Evolutionary conservation across 2,329 filamentous ascomycete genomes (phyloP).

Genomic region (Dendrostoma leiphaemia): DNA sequence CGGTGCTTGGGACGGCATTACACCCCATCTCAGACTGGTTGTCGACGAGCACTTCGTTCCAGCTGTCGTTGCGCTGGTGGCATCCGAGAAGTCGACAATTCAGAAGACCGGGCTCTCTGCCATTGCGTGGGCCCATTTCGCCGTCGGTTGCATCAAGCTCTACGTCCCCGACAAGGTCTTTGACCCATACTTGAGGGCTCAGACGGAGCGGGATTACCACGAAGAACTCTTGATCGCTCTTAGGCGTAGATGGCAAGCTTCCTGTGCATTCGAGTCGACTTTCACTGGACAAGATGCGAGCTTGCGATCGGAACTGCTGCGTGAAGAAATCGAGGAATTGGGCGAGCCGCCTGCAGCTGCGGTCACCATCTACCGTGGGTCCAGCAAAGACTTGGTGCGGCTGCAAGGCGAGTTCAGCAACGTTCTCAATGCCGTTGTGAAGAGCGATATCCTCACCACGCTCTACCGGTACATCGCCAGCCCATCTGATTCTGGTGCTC

Average conservation of each 20-base stretch:
- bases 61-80: conserved; percentile 43
- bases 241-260: conserved; percentile 52
- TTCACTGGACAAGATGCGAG: conserved; percentile 70
- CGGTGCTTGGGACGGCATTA: neutral
- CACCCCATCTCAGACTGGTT: conserved; percentile 36
- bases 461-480: conserved; percentile 32
- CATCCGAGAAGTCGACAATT: conserved; percentile 29
- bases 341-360: conserved; percentile 66
- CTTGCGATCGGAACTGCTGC: conserved; percentile 61
- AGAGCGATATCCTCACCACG: conserved; percentile 40
- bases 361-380: conserved; percentile 68
- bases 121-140: conserved; percentile 73
- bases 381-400: conserved; percentile 62
- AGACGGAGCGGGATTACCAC: conserved; percentile 62
- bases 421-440: conserved; percentile 63
- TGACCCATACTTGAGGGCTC: conserved; percentile 70
- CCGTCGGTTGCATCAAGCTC: conserved; percentile 69
- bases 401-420: conserved; percentile 84
- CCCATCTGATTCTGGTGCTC: conserved; percentile 30
- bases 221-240: conserved; percentile 56
- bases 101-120: conserved; percentile 37
- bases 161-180: conserved; percentile 86
- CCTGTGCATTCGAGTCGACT: conserved; percentile 63
- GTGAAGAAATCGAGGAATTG: conserved; percentile 60
- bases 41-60: conserved; percentile 43